A percentile compares a stretch with the other conserved stretches of the same genome.
Conservation (phyloP, 2,329 filamentous ascomycete genomes). For the Aspergillus unguis region DNA sequence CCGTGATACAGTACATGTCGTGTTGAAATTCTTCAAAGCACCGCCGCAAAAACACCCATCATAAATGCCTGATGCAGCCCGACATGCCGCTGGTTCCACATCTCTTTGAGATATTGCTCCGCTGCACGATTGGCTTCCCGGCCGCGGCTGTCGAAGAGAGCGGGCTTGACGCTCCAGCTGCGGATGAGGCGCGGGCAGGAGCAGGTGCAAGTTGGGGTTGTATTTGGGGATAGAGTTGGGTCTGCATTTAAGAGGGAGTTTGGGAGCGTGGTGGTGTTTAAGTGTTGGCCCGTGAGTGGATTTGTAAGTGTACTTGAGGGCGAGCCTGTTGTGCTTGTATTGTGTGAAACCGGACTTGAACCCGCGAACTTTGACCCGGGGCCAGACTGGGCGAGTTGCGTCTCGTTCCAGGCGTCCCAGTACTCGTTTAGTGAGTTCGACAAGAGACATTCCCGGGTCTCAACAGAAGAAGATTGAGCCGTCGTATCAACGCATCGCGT, state of each 20-base stretch:
- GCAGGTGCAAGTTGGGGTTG: conserved; percentile 9
- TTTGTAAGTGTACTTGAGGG: too few species aligned
- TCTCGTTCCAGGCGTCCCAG: conserved; percentile 27
- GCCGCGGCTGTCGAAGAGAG: conserved; percentile 27
- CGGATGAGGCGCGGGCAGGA: conserved; percentile 25
- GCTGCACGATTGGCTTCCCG: conserved; percentile 24
- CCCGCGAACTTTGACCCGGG: not conserved
- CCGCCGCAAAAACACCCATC: conserved; percentile 18
- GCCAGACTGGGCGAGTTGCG: conserved; percentile 17
- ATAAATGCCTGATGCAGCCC: conserved; percentile 23
- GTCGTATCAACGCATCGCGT: too few species aligned
- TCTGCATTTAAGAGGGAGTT: not conserved
- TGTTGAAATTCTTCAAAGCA: conserved; percentile 8
- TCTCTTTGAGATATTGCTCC: conserved; percentile 27
- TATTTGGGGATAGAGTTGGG: not conserved
- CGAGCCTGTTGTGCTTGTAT: too few species aligned
- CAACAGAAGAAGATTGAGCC: too few species aligned
- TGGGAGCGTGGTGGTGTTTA: not conserved
- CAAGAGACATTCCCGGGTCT: conserved; percentile 20
- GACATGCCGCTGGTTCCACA: conserved; percentile 27
- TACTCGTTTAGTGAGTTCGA: conserved; percentile 27
- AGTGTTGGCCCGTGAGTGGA: not conserved
- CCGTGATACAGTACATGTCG: too few species aligned
- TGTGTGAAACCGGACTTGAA: not conserved
- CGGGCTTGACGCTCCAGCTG: conserved; percentile 30